A percentile compares a stretch with the other conserved stretches of the same genome.
These are phyloP conservation scores for Suhomyces wounanorum DNA, from an alignment of 1,139 yeast genomes.

Conservation along the genomic window DNA sequence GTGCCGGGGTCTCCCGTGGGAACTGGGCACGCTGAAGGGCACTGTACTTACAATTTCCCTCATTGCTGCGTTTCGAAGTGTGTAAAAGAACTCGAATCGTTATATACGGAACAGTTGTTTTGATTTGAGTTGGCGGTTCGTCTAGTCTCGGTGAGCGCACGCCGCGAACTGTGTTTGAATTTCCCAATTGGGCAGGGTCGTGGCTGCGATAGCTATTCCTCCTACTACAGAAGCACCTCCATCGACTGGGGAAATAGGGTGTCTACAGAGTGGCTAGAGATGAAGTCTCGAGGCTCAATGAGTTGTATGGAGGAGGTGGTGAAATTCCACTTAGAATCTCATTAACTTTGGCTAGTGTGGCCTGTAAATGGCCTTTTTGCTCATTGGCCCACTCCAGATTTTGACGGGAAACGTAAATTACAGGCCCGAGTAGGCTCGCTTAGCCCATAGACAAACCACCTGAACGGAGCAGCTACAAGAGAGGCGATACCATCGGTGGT, in stretches of 20 bases:
- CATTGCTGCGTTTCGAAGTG: slow-evolving; percentile 31
- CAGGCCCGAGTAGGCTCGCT: background rate
- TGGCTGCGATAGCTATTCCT: background rate
- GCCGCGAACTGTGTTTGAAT: slow-evolving; percentile 8
- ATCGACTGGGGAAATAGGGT: background rate
- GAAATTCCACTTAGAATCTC: background rate
- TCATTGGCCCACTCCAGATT: background rate
- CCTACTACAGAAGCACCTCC: background rate
- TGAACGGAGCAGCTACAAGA: no score
- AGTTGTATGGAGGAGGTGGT: background rate
- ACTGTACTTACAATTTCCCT: slow-evolving; percentile 58
- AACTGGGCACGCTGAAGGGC: background rate
- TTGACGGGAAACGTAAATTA: background rate
- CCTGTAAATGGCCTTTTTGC: background rate
- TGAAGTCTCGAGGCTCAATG: background rate
- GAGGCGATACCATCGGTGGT: no score
- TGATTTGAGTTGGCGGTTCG: slow-evolving; percentile 14
- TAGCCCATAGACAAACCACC: background rate
- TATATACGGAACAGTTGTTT: slow-evolving; percentile 12
- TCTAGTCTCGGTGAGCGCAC: slow-evolving; percentile 13
- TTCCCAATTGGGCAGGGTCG: slow-evolving; percentile 9
- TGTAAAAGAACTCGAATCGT: slow-evolving; percentile 11
- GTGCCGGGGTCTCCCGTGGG: background rate
- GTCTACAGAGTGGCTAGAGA: background rate
- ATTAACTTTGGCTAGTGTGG: background rate